Percentiles rank a stretch among this genome's conserved stretches.
Conservation (phyloP, 1,284 basidiomycete species). For the Trichosporon ovoides region DNA sequence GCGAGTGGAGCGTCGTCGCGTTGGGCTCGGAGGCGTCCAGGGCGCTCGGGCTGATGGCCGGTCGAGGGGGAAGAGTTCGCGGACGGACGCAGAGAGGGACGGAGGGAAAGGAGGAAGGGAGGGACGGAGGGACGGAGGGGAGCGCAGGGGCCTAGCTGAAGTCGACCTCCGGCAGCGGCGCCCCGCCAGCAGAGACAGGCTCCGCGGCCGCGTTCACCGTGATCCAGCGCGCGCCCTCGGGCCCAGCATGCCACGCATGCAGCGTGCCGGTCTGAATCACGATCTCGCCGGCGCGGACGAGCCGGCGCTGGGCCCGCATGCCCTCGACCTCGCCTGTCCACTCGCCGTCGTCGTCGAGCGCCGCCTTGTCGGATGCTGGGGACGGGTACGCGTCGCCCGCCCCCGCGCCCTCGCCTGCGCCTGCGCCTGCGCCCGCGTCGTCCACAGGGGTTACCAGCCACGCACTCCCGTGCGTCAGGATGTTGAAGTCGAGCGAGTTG, state of each 20-base stretch:
- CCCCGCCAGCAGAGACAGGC: conserved; percentile 33
- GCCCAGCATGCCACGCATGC: conserved; percentile 45
- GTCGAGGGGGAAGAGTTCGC: too few relatives aligned
- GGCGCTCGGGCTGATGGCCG: too few relatives aligned
- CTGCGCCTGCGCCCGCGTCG: neutral
- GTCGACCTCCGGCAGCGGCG: conserved; percentile 34
- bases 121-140: too few relatives aligned
- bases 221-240: conserved; percentile 41
- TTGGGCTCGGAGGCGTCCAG: too few relatives aligned
- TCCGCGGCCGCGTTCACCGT: conserved; percentile 39
- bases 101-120: neutral
- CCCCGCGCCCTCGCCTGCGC: too few relatives aligned
- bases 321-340: conserved; percentile 11
- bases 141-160: conserved; percentile 18
- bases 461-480: conserved; percentile 34
- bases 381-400: too few relatives aligned
- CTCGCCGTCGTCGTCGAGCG: conserved; percentile 3
- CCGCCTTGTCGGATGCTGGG: too few relatives aligned
- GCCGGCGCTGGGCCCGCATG: conserved; percentile 23
- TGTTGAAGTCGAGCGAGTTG: conserved; percentile 42
- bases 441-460: conserved; percentile 31
- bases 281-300: conserved; percentile 38
- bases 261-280: conserved; percentile 46
- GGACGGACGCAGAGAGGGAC: too few relatives aligned
- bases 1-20: too few relatives aligned